Base-by-base conservation (phyloP, 371 early-diverging fungal genomes). In the Actinomucor elegans region DNA sequence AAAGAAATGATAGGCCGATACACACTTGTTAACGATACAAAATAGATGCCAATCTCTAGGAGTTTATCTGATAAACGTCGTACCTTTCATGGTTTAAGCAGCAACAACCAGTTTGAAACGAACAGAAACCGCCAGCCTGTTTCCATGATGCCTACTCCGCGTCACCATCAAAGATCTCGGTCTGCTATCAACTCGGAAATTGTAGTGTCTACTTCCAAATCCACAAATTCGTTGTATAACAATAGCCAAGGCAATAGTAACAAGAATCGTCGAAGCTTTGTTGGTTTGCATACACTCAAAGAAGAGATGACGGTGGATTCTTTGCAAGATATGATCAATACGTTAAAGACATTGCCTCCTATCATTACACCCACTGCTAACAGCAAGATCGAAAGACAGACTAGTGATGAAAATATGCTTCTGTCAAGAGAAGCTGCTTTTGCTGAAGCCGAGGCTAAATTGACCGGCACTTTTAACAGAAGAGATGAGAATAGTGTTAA, bases 291-390 rank as follows among this genome's bases (percentile, higher is more conserved):
- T 31, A 62, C 57, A 5, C 26, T 62, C 4, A 62, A 35, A 43
- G 61, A 57, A 60, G 71, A 55, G 61, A 57, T 67, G 50, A 52
- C 54, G 12, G 67, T 78, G 4, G 71, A 79, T 31, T 75, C 74
- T 2, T 57, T 84, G 14, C 77, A 84, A 28, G 66, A 77, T 32
- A 79, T 84, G 63, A 81, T 84, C 56, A 77, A 75, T 26, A 77
- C 73, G 12, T 46, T 84, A 33, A 80, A 79, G 47, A 66, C 69
- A 14, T 49, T 84, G 21, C 81, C 84, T 20, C 73, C 80, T 20
- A 61, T 64, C 34, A 57, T 55, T 3, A 41, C 62, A 17, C 53
- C 48, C 8, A 20, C 32, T 32, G 40, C 46, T 28, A 37, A 36
- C 26, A 28, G 18, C 12, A 52, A 32, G 10, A 31, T 53, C 15